A percentile compares a stretch with the other conserved stretches of the same genome.
Conservation (phyloP, 106 monocot genomes). For the Gastrodia elata region DNA sequence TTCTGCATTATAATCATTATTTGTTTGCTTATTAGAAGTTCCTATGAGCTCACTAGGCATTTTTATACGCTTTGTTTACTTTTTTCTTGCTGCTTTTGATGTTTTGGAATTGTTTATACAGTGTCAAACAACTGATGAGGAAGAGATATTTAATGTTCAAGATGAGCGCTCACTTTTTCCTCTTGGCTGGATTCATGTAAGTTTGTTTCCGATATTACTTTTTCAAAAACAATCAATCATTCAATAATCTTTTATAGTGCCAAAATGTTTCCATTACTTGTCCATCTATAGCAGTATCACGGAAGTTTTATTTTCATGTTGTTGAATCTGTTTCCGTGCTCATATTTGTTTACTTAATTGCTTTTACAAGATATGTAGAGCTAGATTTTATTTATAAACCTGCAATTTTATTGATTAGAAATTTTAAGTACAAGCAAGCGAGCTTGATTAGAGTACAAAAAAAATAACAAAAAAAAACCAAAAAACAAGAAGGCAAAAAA, state of each 20-base stretch:
- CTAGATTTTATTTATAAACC: no score
- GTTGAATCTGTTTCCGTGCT: not conserved
- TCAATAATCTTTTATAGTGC: not conserved
- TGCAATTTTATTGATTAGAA: no score
- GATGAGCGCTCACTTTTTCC: constrained; percentile 85
- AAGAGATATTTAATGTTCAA: constrained; percentile 96
- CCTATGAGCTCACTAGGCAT: not conserved
- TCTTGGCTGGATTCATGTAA: constrained; percentile 99
- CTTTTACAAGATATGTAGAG: not conserved
- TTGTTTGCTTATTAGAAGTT: not conserved
- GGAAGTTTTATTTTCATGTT: not conserved
- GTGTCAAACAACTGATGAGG: constrained; percentile 97
- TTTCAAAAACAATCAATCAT: not conserved
- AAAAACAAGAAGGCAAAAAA: no score
- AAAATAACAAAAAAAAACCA: no score
- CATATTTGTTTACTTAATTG: not conserved
- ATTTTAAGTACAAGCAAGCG: no score
- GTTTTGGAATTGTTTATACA: constrained; percentile 21
- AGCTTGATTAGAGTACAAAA: no score
- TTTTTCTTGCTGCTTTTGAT: constrained; percentile 1
- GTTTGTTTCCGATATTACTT: constrained; percentile 28
- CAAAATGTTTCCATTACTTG: not conserved
- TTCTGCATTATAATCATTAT: not conserved
- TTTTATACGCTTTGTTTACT: not conserved
- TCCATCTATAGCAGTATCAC: not conserved